Base-by-base conservation (phyloP, 2,329 filamentous ascomycete species). In the Trichoderma sp. region DNA sequence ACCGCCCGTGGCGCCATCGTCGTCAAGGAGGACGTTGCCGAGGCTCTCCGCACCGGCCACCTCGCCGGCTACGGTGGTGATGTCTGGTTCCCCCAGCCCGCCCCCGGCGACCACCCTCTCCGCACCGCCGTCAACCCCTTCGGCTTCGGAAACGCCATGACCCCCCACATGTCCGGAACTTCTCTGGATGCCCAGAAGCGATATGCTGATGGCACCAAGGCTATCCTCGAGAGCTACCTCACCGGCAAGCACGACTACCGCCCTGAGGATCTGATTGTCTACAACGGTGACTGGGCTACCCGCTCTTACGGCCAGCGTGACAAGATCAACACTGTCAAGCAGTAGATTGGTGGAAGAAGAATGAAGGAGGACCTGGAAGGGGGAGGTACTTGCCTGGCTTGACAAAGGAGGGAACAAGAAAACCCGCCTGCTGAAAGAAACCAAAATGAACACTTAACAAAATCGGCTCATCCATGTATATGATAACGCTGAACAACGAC, bases 1-100 rank as follows among this genome's bases (percentile, higher is more conserved):
- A 99, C 96, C 39, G 96, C 96, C 78, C 96, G 96, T 83, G 96
- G 96, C 80, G 96, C 96, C 84, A 99, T 99, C 81, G 95, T 99
- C 78, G 95, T 98, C 86, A 98, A 98, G 90, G 95, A 98, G 86
- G 96, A 98, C 78, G 96, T 99, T 71, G 96, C 96, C 74, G 95
- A 92, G 32, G 96, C 96, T 64, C 90, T 99, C 82, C 94, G 95
- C 88, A 89, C 88, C 39, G 96, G 96, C 79, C 95, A 98, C 84
- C 92, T 97, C 80, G 91, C 92, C 79, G 93, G 93, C 76, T 97
- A 97, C 86, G 93, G 89, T 75, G 93, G 93, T 80, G 93, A 96
- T 77, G 93, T 96, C 79, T 98, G 95, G 95, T 97, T 94, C 93
- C 95, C 95, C 74, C 96, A 99, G 88, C 96, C 96, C 78, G 96